Evolutionary conservation across 805 yeast genomes (phyloP).

Genomic region (Ogataea paraovalis): DNA sequence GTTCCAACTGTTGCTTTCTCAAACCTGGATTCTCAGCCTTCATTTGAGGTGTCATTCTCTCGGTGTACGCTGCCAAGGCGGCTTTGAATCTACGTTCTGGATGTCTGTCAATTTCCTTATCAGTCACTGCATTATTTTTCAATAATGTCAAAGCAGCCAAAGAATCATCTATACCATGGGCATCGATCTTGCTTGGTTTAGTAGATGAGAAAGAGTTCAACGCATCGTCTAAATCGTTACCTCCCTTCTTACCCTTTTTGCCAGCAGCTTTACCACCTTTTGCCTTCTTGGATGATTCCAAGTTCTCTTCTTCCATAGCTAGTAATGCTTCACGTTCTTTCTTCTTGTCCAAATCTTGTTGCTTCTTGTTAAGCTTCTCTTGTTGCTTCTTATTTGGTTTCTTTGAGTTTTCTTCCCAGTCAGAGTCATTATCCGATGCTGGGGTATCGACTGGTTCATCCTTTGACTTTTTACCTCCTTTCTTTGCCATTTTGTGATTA

Average conservation of each 20-base stretch:
- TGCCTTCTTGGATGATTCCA: conserved; percentile 46
- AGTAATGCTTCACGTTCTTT: conserved; percentile 74
- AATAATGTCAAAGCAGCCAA: conserved; percentile 73
- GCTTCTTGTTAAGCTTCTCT: conserved; percentile 63
- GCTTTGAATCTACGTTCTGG: conserved; percentile 89
- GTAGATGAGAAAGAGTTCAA: conserved; percentile 45
- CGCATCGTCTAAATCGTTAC: conserved; percentile 61
- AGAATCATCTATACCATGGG: conserved; percentile 74
- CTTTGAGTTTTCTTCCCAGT: conserved; percentile 73
- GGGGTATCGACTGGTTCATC: conserved; percentile 37
- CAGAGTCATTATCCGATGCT: conserved; percentile 44
- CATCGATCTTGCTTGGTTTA: conserved; percentile 44
- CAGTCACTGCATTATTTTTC: conserved; percentile 48
- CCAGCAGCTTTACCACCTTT: conserved; percentile 42
- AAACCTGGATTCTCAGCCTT: conserved; percentile 77
- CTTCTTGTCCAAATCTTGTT: conserved; percentile 73
- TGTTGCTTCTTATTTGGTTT: conserved; percentile 66
- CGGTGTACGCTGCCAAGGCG: conserved; percentile 70
- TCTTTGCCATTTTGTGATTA: conserved; percentile 24
- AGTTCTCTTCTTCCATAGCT: conserved; percentile 55
- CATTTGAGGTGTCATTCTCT: conserved; percentile 63
- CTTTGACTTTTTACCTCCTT: conserved; percentile 41
- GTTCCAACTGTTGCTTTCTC: conserved; percentile 73
- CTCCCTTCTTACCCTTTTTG: conserved; percentile 46
- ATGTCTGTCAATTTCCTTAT: conserved; percentile 72